Base-by-base conservation (phyloP, 2,329 filamentous ascomycete species). In the Claviceps maximensis region DNA sequence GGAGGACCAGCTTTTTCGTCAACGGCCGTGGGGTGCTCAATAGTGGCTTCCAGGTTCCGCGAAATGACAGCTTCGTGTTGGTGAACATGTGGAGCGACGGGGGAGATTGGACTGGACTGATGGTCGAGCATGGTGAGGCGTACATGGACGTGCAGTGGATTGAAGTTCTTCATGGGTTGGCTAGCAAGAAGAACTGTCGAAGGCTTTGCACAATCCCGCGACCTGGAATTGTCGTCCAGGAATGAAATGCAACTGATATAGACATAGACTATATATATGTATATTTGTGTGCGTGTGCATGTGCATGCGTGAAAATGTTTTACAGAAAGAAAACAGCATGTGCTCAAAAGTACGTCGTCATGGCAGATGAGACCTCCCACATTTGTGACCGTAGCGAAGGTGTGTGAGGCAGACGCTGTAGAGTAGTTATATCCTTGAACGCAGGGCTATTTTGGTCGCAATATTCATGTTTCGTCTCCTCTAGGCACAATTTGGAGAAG, bases 361-460 rank as follows among this genome's bases (percentile, higher is more conserved):
- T 51, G 17, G 49, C 41, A 5, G 49, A 51, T 17, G 29, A 51
- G n/a, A 31, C 25, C 36, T 51, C 49, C 49, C 49, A 51, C 49
- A 51, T 51, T 36, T 45, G 40, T 4, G 41, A 36, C 12, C 49
- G 49, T 10, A 51, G 13, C 19, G 41, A 51, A 44, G 49, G 49
- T 21, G 49, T 51, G 15, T 51, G 6, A 15, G 49, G 49, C 5
- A 51, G 29, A 21, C 41, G 10, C 13, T 51, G 27, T 17, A 45
- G 19, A 13, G 41, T 25, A 7, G 23, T 13, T 13, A 33, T 27
- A 7, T 38, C 19, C 41, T 13, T 25, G 7, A 41, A 45, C n/a
- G 27, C 27, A 29, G 49, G 15, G 19, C 15, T 36, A 19, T 21
- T 15, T 29, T 36, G 29, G 13, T 38, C 21, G 21, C 29, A 9